phyloP scores from a whole-genome alignment of 1,139 yeast genomes.

The Taphrina betulina region DNA sequence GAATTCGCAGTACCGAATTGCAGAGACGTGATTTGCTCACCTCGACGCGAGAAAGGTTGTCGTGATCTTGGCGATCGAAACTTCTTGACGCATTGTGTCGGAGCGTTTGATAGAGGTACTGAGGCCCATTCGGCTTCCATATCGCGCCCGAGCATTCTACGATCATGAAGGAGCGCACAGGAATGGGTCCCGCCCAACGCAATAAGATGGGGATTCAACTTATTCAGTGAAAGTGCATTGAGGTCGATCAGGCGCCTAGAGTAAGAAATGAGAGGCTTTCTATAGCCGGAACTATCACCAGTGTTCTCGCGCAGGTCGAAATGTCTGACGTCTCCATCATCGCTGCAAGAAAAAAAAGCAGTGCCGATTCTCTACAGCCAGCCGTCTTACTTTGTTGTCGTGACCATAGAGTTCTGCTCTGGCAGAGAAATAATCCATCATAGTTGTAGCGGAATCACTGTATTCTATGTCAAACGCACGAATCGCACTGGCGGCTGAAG shows the following conservation, averaged over 20 bases:
- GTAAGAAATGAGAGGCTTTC: conserved; percentile 36
- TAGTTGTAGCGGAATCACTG: conserved; percentile 22
- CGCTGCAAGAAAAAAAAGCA: conserved; percentile 37
- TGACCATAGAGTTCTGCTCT: conserved; percentile 26
- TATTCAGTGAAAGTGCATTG: conserved; percentile 36
- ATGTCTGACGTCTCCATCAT: conserved; percentile 38
- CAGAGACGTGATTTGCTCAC: conserved; percentile 35
- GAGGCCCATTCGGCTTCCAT: conserved; percentile 34
- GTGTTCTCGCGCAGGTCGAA: conserved; percentile 35
- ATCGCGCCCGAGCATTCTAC: conserved; percentile 36
- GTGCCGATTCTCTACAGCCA: conserved; percentile 36
- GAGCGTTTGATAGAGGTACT: conserved; percentile 22
- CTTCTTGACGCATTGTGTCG: conserved; percentile 37
- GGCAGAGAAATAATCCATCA: conserved; percentile 12
- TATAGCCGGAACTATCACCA: conserved; percentile 3
- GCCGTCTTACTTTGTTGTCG: conserved; percentile 36
- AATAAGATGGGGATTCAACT: conserved; percentile 37
- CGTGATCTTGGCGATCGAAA: conserved; percentile 26
- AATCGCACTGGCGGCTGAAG: conserved; percentile 37
- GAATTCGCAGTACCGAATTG: conserved; percentile 35
- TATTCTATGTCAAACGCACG: conserved; percentile 37
- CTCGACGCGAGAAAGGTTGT: conserved; percentile 2
- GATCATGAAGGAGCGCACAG: conserved; percentile 37
- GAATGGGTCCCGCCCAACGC: conserved; percentile 38
- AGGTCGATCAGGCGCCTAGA: conserved; percentile 32